Evolutionary conservation across 2,329 filamentous ascomycete genomes (phyloP), one percentile per base, ranked within the genome.

Genomic region (Penicillium sp.): DNA sequence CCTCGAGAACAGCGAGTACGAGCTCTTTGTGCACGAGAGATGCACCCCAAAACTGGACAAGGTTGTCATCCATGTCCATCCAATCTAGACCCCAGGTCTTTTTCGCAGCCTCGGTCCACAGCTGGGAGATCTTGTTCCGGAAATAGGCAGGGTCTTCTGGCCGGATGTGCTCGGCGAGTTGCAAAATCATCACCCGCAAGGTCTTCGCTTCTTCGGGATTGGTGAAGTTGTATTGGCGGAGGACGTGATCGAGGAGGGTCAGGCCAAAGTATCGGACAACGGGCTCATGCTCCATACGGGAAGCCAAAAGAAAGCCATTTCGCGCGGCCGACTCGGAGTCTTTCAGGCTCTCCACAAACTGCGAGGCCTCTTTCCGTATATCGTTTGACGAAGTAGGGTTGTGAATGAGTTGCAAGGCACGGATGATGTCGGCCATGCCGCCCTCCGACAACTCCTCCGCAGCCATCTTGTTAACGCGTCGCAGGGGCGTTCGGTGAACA

Each of bases 31-130:
- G 87, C 43, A 81, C 79, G 32, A 82, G 70, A 50, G 77, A 78
- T 13, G 73, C 78, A 26, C 79, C 77, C 94, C 94, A 99, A 18
- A 97, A 80, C 65, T 85, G 83, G 41, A 92, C 84, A 51, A 99
- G 81, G 67, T 89, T 81, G 59, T 85, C 77, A 71, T 99, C 95
- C 93, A 99, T 96, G 68, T 95, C 86, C 78, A 89, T 86, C 94
- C 95, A 99, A 58, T 94, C 89, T 30, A 84, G 81, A n/a, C 83
- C 90, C 94, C 94, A 99, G 69, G 85, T 89, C 65, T 93, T 84
- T 78, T 97, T 97, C 38, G 92, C 91, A 49, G 96, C 81, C 73
- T 97, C 94, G 7, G 92, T 90, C 94, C 94, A 99, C 58, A 99
- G 77, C 74, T 96, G 89, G 27, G 90, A 91, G 32, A 94, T 87